Conservation (phyloP, 1,284 basidiomycete genomes). For the Heterobasidion irregulare region DNA sequence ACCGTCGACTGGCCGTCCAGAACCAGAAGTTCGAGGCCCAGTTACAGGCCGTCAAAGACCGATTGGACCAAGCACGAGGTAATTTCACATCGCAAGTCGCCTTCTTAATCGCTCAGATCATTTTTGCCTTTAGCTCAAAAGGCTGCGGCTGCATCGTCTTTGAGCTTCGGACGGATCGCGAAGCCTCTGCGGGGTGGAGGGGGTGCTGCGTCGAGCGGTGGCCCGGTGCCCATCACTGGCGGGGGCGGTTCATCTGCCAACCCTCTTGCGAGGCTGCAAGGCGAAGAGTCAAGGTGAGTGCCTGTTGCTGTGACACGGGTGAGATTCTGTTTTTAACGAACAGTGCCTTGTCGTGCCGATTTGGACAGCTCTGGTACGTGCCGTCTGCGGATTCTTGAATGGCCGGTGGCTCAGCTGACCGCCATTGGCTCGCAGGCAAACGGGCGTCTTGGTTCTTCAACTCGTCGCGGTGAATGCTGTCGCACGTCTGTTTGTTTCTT, state of each 20-base stretch:
- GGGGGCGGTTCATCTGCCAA: constrained; percentile 39
- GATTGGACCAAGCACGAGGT: constrained; percentile 90
- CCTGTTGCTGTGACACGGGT: neutral
- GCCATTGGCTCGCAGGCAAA: constrained; percentile 45
- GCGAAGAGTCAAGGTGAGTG: constrained; percentile 68
- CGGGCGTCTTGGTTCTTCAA: constrained; percentile 87
- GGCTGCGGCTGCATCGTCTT: constrained; percentile 54
- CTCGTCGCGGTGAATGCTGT: constrained; percentile 38
- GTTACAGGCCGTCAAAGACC: constrained; percentile 84
- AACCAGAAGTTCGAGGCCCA: constrained; percentile 96
- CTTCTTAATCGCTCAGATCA: neutral
- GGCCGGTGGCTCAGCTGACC: constrained; percentile 3
- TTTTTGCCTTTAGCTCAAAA: constrained; percentile 56
- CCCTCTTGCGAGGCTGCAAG: constrained; percentile 65
- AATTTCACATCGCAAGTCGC: constrained; percentile 10
- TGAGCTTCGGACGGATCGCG: constrained; percentile 90
- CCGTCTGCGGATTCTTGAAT: neutral
- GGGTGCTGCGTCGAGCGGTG: constrained; percentile 41
- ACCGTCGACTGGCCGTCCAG: constrained; percentile 83
- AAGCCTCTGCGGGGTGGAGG: constrained; percentile 94
- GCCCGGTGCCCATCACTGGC: constrained; percentile 35
- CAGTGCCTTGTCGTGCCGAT: neutral
- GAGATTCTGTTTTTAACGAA: neutral
- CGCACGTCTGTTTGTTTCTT: constrained; percentile 2
- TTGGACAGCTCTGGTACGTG: constrained; percentile 33